Conservation (phyloP, 306 rosid species). For the Oemleria cerasiformis region DNA sequence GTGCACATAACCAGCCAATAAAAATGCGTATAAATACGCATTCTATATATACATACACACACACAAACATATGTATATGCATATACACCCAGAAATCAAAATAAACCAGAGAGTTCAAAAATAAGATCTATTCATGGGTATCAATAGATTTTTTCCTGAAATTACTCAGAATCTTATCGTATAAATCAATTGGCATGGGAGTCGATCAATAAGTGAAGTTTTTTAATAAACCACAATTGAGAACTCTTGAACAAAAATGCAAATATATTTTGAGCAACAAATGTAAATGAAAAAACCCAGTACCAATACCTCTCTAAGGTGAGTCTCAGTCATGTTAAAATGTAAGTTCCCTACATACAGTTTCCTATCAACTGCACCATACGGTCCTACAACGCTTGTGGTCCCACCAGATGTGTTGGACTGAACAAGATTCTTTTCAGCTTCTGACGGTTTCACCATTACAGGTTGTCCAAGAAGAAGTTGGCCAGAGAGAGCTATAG, state of each 20-base stretch:
- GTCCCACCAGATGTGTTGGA: slow-evolving; percentile 71
- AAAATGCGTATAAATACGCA: no score
- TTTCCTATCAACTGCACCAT: slow-evolving; percentile 93
- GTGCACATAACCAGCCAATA: no score
- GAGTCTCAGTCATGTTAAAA: slow-evolving; percentile 96
- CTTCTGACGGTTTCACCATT: slow-evolving; percentile 99
- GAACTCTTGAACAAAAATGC: not conserved
- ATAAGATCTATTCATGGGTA: no score
- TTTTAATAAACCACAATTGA: no score
- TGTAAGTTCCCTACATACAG: slow-evolving; percentile 95
- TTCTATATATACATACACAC: no score
- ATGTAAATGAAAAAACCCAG: not conserved
- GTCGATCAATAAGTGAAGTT: no score
- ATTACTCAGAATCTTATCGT: no score
- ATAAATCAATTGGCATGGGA: no score
- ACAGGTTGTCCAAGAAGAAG: slow-evolving; percentile 95
- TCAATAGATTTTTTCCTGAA: no score
- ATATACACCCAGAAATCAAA: no score
- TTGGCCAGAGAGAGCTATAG: slow-evolving; percentile 96
- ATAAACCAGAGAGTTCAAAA: no score
- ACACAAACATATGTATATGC: no score
- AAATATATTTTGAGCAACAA: not conserved
- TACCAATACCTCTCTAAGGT: slow-evolving; percentile 76
- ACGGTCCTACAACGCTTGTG: slow-evolving; percentile 71
- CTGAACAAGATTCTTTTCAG: slow-evolving; percentile 97